Evolutionary conservation across 1,284 basidiomycete genomes (phyloP).

Genomic region (Mycosarcoma mackinlayi): DNA sequence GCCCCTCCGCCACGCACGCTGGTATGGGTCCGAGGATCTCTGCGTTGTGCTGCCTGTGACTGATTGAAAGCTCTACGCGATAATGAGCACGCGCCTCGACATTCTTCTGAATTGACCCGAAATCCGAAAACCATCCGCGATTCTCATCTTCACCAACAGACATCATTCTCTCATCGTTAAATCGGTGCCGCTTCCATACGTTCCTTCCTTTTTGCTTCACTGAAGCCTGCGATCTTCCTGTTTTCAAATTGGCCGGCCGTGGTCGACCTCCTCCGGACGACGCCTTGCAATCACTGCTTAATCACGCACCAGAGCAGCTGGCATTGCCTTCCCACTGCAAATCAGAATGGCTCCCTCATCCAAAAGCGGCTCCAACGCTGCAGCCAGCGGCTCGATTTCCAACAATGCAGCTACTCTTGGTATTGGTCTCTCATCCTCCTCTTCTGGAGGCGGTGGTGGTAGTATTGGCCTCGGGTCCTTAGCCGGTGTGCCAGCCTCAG

Average conservation of each 20-base stretch:
- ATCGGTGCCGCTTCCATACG: too few relatives aligned
- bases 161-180: not conserved
- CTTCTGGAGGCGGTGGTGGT: conserved; percentile 23
- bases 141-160: not conserved
- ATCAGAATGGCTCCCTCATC: conserved; percentile 36
- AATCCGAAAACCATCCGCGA: conserved; percentile 25
- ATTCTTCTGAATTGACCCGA: conserved; percentile 23
- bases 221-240: too few relatives aligned
- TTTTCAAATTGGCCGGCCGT: too few relatives aligned
- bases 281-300: too few relatives aligned
- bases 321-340: not conserved
- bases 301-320: not conserved
- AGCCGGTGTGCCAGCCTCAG: conserved; percentile 47
- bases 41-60: not conserved
- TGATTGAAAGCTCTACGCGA: not conserved
- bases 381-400: conserved; percentile 18
- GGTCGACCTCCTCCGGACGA: too few relatives aligned
- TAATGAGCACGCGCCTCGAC: not conserved
- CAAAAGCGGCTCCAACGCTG: conserved; percentile 28
- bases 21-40: not conserved
- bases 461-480: conserved; percentile 38
- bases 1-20: not conserved
- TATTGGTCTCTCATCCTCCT: conserved; percentile 36
- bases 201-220: too few relatives aligned
- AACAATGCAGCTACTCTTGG: conserved; percentile 34